Evolutionary conservation across 306 rosid genomes (phyloP), one percentile per base, ranked within the genome.

Genomic region (Corylus americana): DNA sequence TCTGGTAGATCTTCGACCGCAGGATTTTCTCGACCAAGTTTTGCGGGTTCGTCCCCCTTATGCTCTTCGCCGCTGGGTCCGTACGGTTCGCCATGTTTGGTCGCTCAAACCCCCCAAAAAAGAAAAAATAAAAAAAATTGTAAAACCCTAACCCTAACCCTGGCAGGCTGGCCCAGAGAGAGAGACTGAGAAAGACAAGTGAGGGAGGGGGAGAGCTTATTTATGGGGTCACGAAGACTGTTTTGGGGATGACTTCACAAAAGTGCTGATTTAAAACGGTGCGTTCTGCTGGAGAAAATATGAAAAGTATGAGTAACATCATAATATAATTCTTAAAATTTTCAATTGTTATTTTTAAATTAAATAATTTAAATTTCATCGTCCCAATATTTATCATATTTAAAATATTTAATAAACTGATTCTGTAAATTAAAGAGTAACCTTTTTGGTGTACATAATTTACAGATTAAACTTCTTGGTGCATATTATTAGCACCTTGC

Each of bases 21-120:
- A 96, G 84, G 70, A 93, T 96, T 82, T 96, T 96, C 91, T 96
- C 98, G 64, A 96, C 97, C 22, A 96, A 84, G 78, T 96, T 96
- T 83, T 96, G 98, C 5, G 98, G 99, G 80, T 96, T 96, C 51
- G 98, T 91, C 12, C 99, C 99, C 75, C 99, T 84, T 55, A 96
- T 93, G 85, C 89, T 96, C 85, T 90, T 96, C 18, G 98, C 98
- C 74, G 97, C 82, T 8, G 99, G 99, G 81, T 96, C 98, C 47
- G 99, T 96, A 0, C 98, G 99, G 81, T 90, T 96, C 68, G 98
- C 99, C 99, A 96, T 95, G 14, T 25, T 17, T 11, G n/a, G 11
- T 25, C 0, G 13, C 66, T 25, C 37, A 1, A 22, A 59, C 22
- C 25, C 27, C 8, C 35, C 35, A 74, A 16, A 22, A 25, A 2